Base-by-base conservation (phyloP, 192 early-diverging fungal genomes). In the Jimgerdemannia flammicorona region DNA sequence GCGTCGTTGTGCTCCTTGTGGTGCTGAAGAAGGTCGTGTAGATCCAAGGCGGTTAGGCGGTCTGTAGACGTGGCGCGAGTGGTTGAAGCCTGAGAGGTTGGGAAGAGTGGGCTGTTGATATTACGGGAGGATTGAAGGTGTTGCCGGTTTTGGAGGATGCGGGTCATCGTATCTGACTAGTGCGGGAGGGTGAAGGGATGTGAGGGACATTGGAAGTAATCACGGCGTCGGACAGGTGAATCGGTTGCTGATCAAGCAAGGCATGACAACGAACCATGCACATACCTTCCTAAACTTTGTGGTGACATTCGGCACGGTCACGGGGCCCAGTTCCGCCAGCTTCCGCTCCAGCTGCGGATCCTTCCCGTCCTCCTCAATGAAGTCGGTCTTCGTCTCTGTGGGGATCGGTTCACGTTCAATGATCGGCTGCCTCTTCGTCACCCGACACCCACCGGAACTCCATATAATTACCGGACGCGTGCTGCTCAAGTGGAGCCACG, bases 281-380 rank as follows among this genome's bases (percentile, higher is more conserved):
- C 67, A 14, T 18, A 68, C 67, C 67, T 9, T 68, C 19, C 67
- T 20, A 18, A 40, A 68, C 19, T 20, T 9, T 4, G 67, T 68
- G 19, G 19, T 68, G 8, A 68, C 29, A 18, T 68, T 19, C 9
- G 67, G 9, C 9, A 68, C 40, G 9, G 19, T 9, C 29, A 68
- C 67, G 40, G 67, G 67, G 6, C 67, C 67, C 8, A 68, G 40
- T 9, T 68, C 67, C 19, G 67, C 67, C 8, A 68, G 67, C 40
- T 68, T 68, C 67, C 40, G 19, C 9, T 68, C 29, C 19, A 68
- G 18, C 7, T 68, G 29, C 19, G 67, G 67, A 68, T 68, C 67
- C 29, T 41, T 20, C 6, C 29, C 18, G 19, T 68, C 67, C 67
- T 68, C 67, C 67, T 68, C 67, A 18, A 68, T 68, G 67, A 68